Percentiles rank a stretch among this genome's conserved stretches.
These are phyloP conservation scores for Salix caprea DNA, from an alignment of 345 rosid species.

Conservation along the genomic window DNA sequence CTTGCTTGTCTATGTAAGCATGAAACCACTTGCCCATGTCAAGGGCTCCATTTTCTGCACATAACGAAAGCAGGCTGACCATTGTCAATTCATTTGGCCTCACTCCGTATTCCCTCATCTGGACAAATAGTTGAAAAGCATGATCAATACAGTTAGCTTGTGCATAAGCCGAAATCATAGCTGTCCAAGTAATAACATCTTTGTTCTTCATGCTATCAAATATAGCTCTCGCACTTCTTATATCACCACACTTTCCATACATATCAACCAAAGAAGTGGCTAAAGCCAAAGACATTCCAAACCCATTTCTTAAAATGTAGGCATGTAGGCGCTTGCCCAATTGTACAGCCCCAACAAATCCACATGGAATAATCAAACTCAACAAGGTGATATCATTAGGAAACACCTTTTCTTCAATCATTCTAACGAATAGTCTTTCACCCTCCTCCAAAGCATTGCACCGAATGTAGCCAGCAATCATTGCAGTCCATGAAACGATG, in stretches of 20 bases:
- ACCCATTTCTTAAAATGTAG: slow-evolving; percentile 30
- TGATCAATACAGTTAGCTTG: slow-evolving; percentile 18
- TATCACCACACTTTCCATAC: slow-evolving; percentile 48
- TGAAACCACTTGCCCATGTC: slow-evolving; percentile 45
- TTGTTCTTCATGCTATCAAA: slow-evolving; percentile 31
- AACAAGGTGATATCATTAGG: slow-evolving; percentile 43
- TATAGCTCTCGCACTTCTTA: slow-evolving; percentile 29
- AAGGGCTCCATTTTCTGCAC: slow-evolving; percentile 36
- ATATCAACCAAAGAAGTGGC: slow-evolving; percentile 40
- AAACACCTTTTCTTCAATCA: slow-evolving; percentile 28
- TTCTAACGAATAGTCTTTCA: slow-evolving; percentile 28
- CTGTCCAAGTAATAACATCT: slow-evolving; percentile 34
- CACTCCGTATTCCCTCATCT: slow-evolving; percentile 27
- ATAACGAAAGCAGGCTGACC: slow-evolving; percentile 30
- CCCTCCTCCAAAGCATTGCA: slow-evolving; percentile 24
- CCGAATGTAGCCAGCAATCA: slow-evolving; percentile 45
- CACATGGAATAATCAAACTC: slow-evolving; percentile 40
- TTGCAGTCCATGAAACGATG: slow-evolving; percentile 44
- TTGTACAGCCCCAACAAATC: slow-evolving; percentile 25
- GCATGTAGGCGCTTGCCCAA: slow-evolving; percentile 43
- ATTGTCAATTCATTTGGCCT: slow-evolving; percentile 33
- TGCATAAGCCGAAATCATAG: slow-evolving; percentile 40
- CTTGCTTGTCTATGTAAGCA: slow-evolving; percentile 25
- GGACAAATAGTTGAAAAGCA: slow-evolving; percentile 33
- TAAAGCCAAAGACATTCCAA: slow-evolving; percentile 17